A percentile compares a stretch with the other conserved stretches of the same genome.
Evolutionary conservation across 2,329 filamentous ascomycete species (phyloP).

Genomic region (Cercospora sojina): DNA sequence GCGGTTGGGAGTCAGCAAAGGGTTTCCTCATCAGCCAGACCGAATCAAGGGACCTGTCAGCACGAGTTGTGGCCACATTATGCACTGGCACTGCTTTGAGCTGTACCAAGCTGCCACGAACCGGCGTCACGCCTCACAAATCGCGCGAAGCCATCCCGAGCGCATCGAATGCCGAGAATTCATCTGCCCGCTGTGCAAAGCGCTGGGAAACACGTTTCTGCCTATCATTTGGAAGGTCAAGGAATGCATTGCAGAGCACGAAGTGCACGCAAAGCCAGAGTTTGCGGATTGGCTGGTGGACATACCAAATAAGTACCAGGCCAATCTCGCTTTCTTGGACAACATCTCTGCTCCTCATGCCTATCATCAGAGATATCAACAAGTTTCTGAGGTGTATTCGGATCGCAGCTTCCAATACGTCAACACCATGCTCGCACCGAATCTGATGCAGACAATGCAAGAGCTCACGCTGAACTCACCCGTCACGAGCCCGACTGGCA

Average conservation of each 20-base stretch:
- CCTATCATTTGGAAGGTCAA: slow-evolving; percentile 95
- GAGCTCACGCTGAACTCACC: slow-evolving; percentile 31
- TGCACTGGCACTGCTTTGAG: slow-evolving; percentile 97
- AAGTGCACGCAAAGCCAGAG: slow-evolving; percentile 51
- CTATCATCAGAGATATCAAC: slow-evolving; percentile 35
- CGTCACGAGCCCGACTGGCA: slow-evolving; percentile 17
- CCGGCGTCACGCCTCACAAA: slow-evolving; percentile 83
- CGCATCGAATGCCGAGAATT: slow-evolving; percentile 78
- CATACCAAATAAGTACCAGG: slow-evolving; percentile 54
- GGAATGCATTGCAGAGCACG: slow-evolving; percentile 73
- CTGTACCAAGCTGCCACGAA: slow-evolving; percentile 82
- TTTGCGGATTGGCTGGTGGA: slow-evolving; percentile 68
- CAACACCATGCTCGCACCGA: slow-evolving; percentile 32
- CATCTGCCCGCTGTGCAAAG: slow-evolving; percentile 94
- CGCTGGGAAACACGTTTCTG: slow-evolving; percentile 88
- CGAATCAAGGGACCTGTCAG: slow-evolving; percentile 73
- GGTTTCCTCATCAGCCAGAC: slow-evolving; percentile 67
- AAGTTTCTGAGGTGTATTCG: slow-evolving; percentile 30
- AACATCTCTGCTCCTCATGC: slow-evolving; percentile 39
- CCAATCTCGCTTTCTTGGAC: slow-evolving; percentile 49
- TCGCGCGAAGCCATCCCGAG: slow-evolving; percentile 91
- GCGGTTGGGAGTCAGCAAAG: slow-evolving; percentile 81
- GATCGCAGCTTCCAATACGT: slow-evolving; percentile 32
- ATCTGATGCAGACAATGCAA: slow-evolving; percentile 34
- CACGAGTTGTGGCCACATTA: slow-evolving; percentile 93